phyloP scores from a whole-genome alignment of 352 stramenopile species.

The Phytophthora cryptogea region DNA sequence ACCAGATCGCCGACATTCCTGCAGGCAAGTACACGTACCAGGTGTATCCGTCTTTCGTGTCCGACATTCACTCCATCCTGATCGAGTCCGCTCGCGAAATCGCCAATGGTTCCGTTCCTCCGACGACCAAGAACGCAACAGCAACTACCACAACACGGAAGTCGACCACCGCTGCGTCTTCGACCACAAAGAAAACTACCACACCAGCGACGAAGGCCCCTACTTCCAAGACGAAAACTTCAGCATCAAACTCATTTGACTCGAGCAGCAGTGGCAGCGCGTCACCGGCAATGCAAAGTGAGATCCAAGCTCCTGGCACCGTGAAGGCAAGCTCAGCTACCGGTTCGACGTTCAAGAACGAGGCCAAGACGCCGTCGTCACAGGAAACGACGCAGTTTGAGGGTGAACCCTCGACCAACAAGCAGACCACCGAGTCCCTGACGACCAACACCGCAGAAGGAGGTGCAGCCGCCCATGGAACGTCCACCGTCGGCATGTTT shows the following conservation, averaged over 20 bases:
- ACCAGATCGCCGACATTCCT: conserved; percentile 57
- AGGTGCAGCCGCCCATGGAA: conserved; percentile 5
- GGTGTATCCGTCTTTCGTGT: conserved; percentile 58
- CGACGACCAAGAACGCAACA: conserved; percentile 6
- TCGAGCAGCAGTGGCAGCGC: conserved; percentile 3
- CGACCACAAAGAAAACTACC: background rate
- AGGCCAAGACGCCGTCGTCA: conserved; percentile 10
- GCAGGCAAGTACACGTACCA: conserved; percentile 61
- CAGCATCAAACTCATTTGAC: background rate
- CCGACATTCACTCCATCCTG: conserved; percentile 52
- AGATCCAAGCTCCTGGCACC: conserved; percentile 18
- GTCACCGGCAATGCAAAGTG: conserved; percentile 16
- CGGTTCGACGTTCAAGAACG: conserved; percentile 35
- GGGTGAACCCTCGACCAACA: conserved; percentile 6
- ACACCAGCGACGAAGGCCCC: conserved; percentile 8
- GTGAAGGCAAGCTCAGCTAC: conserved; percentile 39
- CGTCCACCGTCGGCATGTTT: conserved; percentile 56
- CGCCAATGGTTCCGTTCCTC: conserved; percentile 20
- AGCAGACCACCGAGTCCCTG: conserved; percentile 15
- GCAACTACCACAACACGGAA: conserved; percentile 1
- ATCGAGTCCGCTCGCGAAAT: conserved; percentile 39
- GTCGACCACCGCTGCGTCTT: conserved; percentile 5
- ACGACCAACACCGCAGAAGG: conserved; percentile 15
- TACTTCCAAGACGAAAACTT: background rate
- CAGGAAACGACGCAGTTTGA: conserved; percentile 5